phyloP scores from a whole-genome alignment of 1,284 basidiomycete species.

The Sporisorium iseilematis-ciliati region DNA sequence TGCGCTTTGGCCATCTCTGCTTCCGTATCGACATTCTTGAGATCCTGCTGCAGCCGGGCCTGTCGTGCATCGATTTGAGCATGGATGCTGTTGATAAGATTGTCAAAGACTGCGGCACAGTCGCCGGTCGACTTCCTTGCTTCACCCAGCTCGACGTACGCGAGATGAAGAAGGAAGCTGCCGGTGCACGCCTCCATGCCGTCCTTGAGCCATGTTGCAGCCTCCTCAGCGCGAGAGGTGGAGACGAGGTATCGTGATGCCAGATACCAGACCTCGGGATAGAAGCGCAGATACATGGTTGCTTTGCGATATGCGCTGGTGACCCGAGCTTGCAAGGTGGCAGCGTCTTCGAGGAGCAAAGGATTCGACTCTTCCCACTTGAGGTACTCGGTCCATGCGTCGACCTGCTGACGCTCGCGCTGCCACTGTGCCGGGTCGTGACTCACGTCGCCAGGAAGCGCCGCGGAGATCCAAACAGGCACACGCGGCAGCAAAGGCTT shows the following conservation, averaged over 20 bases:
- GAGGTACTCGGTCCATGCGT: conserved; percentile 89
- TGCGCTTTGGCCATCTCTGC: conserved; percentile 47
- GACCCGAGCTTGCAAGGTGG: conserved; percentile 77
- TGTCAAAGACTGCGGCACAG: conserved; percentile 73
- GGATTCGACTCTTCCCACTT: conserved; percentile 98
- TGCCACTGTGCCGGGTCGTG: conserved; percentile 74
- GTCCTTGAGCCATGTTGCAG: conserved; percentile 81
- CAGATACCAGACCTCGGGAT: conserved; percentile 96
- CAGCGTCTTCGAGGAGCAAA: conserved; percentile 85
- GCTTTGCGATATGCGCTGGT: conserved; percentile 89
- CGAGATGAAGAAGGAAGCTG: conserved; percentile 89
- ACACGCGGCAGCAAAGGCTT: conserved; percentile 60
- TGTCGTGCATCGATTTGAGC: conserved; percentile 81
- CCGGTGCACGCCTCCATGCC: conserved; percentile 89
- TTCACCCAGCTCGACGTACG: conserved; percentile 87
- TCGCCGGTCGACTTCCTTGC: conserved; percentile 71
- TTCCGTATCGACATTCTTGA: conserved; percentile 70
- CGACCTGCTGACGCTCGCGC: conserved; percentile 79
- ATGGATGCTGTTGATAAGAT: conserved; percentile 79
- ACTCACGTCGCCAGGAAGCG: conserved; percentile 67
- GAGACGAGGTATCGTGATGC: conserved; percentile 83
- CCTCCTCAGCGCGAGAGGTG: conserved; percentile 85
- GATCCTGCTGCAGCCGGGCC: conserved; percentile 73
- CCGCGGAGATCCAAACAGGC: conserved; percentile 57
- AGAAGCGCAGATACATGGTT: conserved; percentile 89